Percentiles rank a stretch among this genome's conserved stretches.
These are phyloP conservation scores for Schizophyllum amplum DNA, from an alignment of 1,284 basidiomycete species.

Conservation along the genomic window DNA sequence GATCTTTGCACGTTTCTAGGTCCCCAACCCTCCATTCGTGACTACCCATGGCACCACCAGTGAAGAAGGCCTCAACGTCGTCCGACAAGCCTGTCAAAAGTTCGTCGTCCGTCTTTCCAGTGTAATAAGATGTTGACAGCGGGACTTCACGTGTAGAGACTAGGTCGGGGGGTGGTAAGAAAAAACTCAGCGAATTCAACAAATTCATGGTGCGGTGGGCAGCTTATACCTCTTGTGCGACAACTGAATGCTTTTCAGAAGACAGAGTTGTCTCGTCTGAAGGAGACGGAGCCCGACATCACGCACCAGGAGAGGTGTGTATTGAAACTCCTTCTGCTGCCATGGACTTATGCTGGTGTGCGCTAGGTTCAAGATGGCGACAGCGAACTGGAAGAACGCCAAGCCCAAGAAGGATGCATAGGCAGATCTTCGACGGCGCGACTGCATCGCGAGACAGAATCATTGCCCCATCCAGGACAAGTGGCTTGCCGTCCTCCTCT, in stretches of 20 bases:
- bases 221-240: conserved; percentile 5
- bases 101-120: conserved; percentile 15
- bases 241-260: conserved; percentile 25
- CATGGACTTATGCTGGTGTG: conserved; percentile 4
- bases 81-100: conserved; percentile 33
- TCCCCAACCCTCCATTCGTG: background rate
- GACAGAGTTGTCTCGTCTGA: conserved; percentile 65
- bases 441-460: no score
- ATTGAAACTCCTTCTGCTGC: conserved; percentile 15
- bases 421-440: background rate
- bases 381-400: conserved; percentile 67
- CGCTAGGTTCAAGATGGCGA: conserved; percentile 63
- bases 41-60: background rate
- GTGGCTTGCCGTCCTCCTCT: background rate
- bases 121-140: background rate
- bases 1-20: background rate
- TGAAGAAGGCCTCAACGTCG: conserved; percentile 14
- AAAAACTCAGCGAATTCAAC: conserved; percentile 60
- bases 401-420: conserved; percentile 39
- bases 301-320: conserved; percentile 60
- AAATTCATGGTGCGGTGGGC: conserved; percentile 55
- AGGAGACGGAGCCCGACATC: conserved; percentile 61
- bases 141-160: background rate
- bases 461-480: no score
- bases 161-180: conserved; percentile 28